phyloP scores from a whole-genome alignment of 306 rosid species.

The Vigna hirtella region DNA sequence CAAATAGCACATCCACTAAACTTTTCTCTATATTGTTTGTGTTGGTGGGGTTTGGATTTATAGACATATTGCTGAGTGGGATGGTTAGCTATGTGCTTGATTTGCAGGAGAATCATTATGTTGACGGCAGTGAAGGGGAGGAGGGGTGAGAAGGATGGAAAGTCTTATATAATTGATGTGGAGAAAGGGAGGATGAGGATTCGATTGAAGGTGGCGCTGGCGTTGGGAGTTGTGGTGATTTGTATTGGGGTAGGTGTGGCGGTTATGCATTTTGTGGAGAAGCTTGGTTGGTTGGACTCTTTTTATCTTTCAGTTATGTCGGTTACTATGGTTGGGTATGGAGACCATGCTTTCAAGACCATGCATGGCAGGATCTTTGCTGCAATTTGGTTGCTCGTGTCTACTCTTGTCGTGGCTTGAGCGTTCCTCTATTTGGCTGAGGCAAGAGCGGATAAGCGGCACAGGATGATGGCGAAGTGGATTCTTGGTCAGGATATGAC shows the following conservation, averaged over 20 bases:
- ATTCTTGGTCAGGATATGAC: conserved; percentile 97
- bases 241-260: conserved; percentile 84
- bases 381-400: conserved; percentile 91
- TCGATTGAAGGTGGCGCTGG: conserved; percentile 94
- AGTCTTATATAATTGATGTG: conserved; percentile 77
- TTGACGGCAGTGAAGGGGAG: conserved; percentile 62
- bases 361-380: conserved; percentile 86
- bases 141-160: conserved; percentile 60
- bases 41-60: conserved; percentile 92
- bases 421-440: conserved; percentile 93
- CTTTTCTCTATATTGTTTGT: too few species aligned
- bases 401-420: conserved; percentile 91
- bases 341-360: conserved; percentile 81
- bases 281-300: conserved; percentile 87
- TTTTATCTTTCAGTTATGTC: conserved; percentile 98
- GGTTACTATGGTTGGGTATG: conserved; percentile 94
- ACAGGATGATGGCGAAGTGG: conserved; percentile 95
- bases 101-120: conserved; percentile 85
- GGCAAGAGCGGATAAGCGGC: conserved; percentile 97
- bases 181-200: conserved; percentile 99
- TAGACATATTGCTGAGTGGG: conserved; percentile 87
- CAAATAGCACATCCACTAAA: conserved; percentile 73
- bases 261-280: conserved; percentile 89
- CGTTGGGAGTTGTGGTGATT: conserved; percentile 86
- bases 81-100: conserved; percentile 94